Evolutionary conservation across 2,329 filamentous ascomycete species (phyloP), one percentile per base, ranked within the genome.

Genomic region (Ophiostoma perfectum): DNA sequence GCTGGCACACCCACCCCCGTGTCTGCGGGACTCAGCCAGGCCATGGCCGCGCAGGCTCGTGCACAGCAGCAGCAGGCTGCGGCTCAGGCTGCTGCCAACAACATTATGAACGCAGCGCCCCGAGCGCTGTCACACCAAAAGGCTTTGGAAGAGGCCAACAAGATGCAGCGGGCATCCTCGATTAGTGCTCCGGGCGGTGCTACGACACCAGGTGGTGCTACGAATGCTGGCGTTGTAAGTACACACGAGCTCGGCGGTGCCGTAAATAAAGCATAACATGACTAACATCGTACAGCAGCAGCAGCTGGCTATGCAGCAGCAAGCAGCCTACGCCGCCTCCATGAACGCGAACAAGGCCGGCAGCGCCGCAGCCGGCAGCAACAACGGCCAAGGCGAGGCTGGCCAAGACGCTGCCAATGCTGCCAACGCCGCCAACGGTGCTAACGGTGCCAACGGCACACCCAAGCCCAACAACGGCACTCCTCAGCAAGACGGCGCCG

Each of bases 251-350:
- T 7, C 6, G 42, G 42, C 6, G 42, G 42, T 7, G 11, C 6
- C 7, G 11, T 44, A 6, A 44, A 44, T 44, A 6, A 44, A 44
- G 27, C 27, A 44, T 2, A 44, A 44, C 71, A 74, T 71, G 16
- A 11, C n/a, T 11, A 12, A 39, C 18, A 6, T 36, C 7, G 5
- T 14, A 73, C 75, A 72, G 38, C 69, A 70, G 27, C 27, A 27
- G 47, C 67, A 70, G 39, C 64, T 49, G 75, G 76, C 72, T 74
- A 77, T 52, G 78, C 87, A 85, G 52, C 83, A 98, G 3, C 85
- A 84, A 11, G 3, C 69, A 64, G 44, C 65, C 9, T 52, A 83
- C 97, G 2, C 85, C 82, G 66, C 65, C 5, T 60, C 55, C 2
- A 58, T 52, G 1, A 64, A 64, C 36, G 67, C 67, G 11, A 44